These are phyloP conservation scores for Trametes cinnabarina DNA, from an alignment of 768 basidiomycete genomes.

Conservation along the genomic window DNA sequence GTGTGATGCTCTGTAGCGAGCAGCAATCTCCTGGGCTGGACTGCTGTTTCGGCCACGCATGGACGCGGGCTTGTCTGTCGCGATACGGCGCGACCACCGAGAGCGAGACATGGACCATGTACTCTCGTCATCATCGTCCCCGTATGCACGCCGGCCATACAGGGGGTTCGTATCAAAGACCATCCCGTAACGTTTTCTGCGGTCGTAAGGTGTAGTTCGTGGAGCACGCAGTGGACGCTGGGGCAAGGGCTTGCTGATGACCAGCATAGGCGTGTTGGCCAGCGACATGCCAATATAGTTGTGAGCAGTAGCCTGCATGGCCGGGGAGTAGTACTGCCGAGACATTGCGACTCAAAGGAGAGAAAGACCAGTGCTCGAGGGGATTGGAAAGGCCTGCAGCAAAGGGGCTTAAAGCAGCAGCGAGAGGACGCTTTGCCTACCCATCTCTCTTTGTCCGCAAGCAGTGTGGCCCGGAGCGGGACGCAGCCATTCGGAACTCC, in stretches of 20 bases:
- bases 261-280: constrained; percentile 12
- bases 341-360: constrained; percentile 5
- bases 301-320: constrained; percentile 3
- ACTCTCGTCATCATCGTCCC: constrained; percentile 16
- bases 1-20: constrained; percentile 18
- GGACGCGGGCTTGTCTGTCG: constrained; percentile 1
- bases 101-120: constrained; percentile 20
- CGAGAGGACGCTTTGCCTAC: constrained; percentile 1
- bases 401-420: not conserved
- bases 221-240: constrained; percentile 9
- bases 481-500: constrained; percentile 10
- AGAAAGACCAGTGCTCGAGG: constrained; percentile 4
- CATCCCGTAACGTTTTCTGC: constrained; percentile 10
- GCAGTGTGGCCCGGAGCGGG: constrained; percentile 6
- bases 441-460: constrained; percentile 3
- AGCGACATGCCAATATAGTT: constrained; percentile 15
- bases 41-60: constrained; percentile 14
- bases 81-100: constrained; percentile 9
- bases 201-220: not conserved
- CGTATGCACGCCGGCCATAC: not conserved
- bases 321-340: constrained; percentile 4
- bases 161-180: constrained; percentile 9
- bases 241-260: constrained; percentile 16
- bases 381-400: constrained; percentile 2
- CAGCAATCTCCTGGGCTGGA: constrained; percentile 20